phyloP scores from a whole-genome alignment of 2,329 filamentous ascomycete species.

The Pseudogymnoascus sp. region DNA sequence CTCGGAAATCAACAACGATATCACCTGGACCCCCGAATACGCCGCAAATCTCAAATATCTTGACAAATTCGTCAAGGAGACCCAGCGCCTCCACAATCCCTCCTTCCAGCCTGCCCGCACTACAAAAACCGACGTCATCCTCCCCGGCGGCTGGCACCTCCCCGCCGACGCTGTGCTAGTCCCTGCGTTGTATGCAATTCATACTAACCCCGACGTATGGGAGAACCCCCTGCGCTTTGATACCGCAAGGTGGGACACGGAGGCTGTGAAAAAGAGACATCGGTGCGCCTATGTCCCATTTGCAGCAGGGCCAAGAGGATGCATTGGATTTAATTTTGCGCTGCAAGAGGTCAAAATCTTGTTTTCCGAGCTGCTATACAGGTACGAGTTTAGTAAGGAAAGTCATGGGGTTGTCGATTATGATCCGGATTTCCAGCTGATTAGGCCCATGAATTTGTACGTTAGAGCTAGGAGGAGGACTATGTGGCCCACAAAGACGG shows the following conservation, averaged over 20 bases:
- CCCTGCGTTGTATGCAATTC: not conserved
- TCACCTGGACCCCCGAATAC: slow-evolving; percentile 40
- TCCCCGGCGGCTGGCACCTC: slow-evolving; percentile 52
- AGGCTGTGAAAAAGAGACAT: slow-evolving; percentile 44
- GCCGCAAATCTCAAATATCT: slow-evolving; percentile 44
- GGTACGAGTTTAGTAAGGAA: not conserved
- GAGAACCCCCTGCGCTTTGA: slow-evolving; percentile 37
- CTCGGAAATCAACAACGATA: slow-evolving; percentile 37
- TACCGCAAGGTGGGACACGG: slow-evolving; percentile 52
- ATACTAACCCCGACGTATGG: not conserved
- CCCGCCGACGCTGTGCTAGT: slow-evolving; percentile 35
- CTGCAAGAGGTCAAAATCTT: not conserved
- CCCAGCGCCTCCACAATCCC: slow-evolving; percentile 51
- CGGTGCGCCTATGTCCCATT: slow-evolving; percentile 52
- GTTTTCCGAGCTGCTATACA: not conserved
- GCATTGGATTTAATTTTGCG: slow-evolving; percentile 38
- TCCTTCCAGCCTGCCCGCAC: slow-evolving; percentile 55
- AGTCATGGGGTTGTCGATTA: not conserved
- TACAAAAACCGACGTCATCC: slow-evolving; percentile 46
- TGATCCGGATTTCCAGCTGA: not conserved
- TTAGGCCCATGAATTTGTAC: not conserved
- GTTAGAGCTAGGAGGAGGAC: not conserved
- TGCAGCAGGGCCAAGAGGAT: slow-evolving; percentile 48
- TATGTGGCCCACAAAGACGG: not conserved
- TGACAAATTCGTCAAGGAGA: slow-evolving; percentile 55